Percentiles rank a stretch among this genome's conserved stretches.
phyloP scores from a whole-genome alignment of 2,329 filamentous ascomycete genomes.

The Fusarium sp. region DNA sequence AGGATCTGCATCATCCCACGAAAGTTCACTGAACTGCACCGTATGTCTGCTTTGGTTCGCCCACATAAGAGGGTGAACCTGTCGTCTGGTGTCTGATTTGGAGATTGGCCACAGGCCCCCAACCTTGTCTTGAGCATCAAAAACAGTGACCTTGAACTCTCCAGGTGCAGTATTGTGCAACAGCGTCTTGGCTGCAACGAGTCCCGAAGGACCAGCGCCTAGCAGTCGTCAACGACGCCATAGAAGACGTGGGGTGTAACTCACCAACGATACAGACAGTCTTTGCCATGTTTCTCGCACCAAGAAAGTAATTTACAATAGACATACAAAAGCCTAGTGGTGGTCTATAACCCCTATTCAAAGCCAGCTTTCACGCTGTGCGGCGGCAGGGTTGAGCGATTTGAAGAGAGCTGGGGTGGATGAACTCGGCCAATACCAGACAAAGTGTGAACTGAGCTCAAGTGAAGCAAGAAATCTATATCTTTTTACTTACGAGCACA shows the following conservation, averaged over 20 bases:
- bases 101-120: conserved; percentile 80
- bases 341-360: conserved; percentile 8
- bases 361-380: conserved; percentile 12
- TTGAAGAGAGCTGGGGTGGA: conserved; percentile 16
- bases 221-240: conserved; percentile 4
- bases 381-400: conserved; percentile 36
- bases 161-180: conserved; percentile 64
- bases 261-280: conserved; percentile 55
- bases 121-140: conserved; percentile 70
- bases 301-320: conserved; percentile 18
- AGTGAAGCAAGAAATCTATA: background rate
- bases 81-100: conserved; percentile 57
- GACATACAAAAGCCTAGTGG: conserved; percentile 31
- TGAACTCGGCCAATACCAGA: background rate
- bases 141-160: conserved; percentile 73
- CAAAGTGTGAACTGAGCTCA: background rate
- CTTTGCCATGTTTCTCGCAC: conserved; percentile 48
- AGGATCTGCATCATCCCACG: conserved; percentile 70
- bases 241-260: conserved; percentile 8
- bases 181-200: conserved; percentile 77
- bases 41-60: conserved; percentile 82
- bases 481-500: background rate
- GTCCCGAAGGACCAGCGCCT: conserved; percentile 75
- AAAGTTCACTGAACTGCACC: conserved; percentile 75
- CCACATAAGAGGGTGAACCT: conserved; percentile 72